phyloP scores from a whole-genome alignment of 2,329 filamentous ascomycete species.

The Dryadomyces quercivorus region DNA sequence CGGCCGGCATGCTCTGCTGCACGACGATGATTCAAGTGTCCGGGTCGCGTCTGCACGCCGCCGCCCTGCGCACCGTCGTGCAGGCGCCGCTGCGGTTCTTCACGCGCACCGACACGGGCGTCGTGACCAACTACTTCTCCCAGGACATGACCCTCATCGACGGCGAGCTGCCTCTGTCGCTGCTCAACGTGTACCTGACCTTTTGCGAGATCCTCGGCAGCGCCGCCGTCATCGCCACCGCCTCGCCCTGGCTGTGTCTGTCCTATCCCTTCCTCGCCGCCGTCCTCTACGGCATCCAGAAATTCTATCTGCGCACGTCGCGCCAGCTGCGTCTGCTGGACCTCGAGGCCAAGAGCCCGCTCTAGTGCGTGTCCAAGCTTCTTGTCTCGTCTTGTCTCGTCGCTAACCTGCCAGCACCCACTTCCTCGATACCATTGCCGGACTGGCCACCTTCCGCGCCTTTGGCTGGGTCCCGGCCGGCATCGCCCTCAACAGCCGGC shows the following conservation, averaged over 20 bases:
- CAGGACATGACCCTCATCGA: conserved; percentile 30
- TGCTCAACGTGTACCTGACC: conserved; percentile 15
- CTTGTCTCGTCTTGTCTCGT: not conserved
- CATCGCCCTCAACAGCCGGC: conserved; percentile 28
- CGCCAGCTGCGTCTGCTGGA: conserved; percentile 48
- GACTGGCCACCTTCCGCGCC: conserved; percentile 42
- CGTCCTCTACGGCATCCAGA: conserved; percentile 38
- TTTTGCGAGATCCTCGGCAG: conserved; percentile 14
- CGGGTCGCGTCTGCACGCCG: conserved; percentile 16
- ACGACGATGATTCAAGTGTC: conserved; percentile 12
- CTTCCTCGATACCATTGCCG: conserved; percentile 43
- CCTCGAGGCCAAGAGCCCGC: conserved; percentile 46
- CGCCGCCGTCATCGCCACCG: conserved; percentile 18
- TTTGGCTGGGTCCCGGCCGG: conserved; percentile 39
- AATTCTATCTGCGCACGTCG: conserved; percentile 47
- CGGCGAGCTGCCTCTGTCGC: conserved; percentile 21
- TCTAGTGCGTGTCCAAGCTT: conserved; percentile 30
- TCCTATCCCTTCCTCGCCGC: conserved; percentile 35
- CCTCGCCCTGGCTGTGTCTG: conserved; percentile 20
- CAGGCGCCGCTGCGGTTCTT: conserved; percentile 21
- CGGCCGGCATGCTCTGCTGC: conserved; percentile 12
- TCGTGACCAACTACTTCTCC: conserved; percentile 26
- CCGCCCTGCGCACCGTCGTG: conserved; percentile 20
- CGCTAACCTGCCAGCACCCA: conserved; percentile 18
- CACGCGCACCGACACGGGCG: conserved; percentile 22